phyloP scores from a whole-genome alignment of 2,329 filamentous ascomycete genomes.

The Chalara sp. region DNA sequence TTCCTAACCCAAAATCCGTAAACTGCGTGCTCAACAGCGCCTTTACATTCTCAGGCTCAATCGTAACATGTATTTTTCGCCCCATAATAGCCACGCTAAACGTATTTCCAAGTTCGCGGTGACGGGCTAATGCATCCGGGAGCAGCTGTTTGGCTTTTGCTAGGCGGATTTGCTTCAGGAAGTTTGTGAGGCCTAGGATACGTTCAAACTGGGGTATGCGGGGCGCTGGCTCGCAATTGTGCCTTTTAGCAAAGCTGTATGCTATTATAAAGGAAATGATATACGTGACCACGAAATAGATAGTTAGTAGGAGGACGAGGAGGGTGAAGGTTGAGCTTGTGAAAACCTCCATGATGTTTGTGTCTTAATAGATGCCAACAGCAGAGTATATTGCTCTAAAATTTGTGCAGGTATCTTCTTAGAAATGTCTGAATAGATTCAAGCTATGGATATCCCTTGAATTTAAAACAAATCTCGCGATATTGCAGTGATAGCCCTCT shows the following conservation, averaged over 20 bases:
- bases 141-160: neutral
- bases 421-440: no score
- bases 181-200: neutral
- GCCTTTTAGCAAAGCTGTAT: neutral
- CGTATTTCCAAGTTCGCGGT: neutral
- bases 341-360: no score
- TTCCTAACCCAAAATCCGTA: neutral
- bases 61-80: constrained; percentile 1
- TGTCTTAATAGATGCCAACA: no score
- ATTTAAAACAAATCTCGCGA: no score
- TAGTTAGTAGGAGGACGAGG: no score
- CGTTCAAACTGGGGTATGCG: neutral
- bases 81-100: neutral
- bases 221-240: neutral
- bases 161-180: neutral
- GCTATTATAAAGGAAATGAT: no score
- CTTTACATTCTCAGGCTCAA: constrained; percentile 10
- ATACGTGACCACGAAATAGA: no score
- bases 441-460: no score
- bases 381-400: no score
- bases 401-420: no score
- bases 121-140: neutral
- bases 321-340: no score
- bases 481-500: no score
- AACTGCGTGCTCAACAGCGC: constrained; percentile 5